phyloP scores from a whole-genome alignment of 2,329 filamentous ascomycete species.

The Phaeoacremonium minimum region DNA sequence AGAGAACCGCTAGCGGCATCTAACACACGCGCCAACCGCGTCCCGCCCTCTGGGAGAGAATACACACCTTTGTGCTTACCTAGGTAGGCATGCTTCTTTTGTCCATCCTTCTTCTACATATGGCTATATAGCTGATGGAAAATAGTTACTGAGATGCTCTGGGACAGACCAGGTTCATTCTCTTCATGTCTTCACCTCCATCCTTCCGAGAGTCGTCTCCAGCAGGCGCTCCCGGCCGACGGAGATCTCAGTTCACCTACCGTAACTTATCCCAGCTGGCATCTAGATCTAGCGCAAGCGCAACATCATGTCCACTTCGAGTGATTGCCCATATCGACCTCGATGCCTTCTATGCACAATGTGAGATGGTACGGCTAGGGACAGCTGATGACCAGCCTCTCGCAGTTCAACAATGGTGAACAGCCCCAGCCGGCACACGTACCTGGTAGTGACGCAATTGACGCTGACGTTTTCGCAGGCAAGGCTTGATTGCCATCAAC shows the following conservation, averaged over 20 bases:
- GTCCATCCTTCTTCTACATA: no score
- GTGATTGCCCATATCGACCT: conserved; percentile 91
- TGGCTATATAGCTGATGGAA: no score
- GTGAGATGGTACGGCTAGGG: conserved; percentile 83
- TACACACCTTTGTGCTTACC: no score
- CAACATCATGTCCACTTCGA: conserved; percentile 71
- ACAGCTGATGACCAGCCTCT: conserved; percentile 72
- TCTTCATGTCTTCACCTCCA: conserved; percentile 19
- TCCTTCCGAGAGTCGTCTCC: conserved; percentile 29
- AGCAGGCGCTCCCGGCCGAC: conserved; percentile 20
- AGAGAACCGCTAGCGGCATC: no score
- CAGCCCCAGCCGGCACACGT: conserved; percentile 6
- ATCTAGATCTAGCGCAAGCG: no score
- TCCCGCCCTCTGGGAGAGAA: no score
- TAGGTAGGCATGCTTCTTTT: no score
- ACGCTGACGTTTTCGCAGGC: conserved; percentile 42
- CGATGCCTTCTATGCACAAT: conserved; percentile 97
- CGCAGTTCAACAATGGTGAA: conserved; percentile 86
- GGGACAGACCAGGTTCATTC: no score
- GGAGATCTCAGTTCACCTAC: conserved; percentile 74
- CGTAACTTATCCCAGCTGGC: conserved; percentile 76
- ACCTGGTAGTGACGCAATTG: neutral
- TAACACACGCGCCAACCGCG: no score
- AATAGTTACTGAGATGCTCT: no score
- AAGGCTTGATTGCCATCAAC: conserved; percentile 92